Conservation (phyloP, 768 basidiomycete genomes). For the Naganishia vishniacii region DNA sequence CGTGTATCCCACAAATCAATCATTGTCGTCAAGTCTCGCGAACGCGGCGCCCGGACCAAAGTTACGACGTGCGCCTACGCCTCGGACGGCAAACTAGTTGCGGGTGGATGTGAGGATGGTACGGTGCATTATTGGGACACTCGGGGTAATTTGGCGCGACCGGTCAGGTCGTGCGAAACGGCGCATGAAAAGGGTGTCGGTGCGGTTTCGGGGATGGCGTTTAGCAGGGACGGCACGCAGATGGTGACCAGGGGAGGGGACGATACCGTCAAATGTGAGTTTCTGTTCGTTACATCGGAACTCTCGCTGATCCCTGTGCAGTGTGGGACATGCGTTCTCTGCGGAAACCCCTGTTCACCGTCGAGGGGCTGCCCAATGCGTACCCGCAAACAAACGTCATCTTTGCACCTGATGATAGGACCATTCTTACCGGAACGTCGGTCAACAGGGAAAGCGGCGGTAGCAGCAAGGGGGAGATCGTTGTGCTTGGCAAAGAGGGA, state of each 20-base stretch:
- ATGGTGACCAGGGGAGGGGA: slow-evolving; percentile 87
- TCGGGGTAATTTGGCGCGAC: slow-evolving; percentile 85
- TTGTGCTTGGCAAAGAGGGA: slow-evolving; percentile 66
- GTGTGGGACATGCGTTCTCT: slow-evolving; percentile 93
- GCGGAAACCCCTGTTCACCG: slow-evolving; percentile 76
- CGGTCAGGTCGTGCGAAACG: slow-evolving; percentile 74
- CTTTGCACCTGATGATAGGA: slow-evolving; percentile 90
- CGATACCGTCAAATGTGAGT: slow-evolving; percentile 88
- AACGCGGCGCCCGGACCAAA: slow-evolving; percentile 87
- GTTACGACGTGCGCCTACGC: slow-evolving; percentile 83
- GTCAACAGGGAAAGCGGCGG: slow-evolving; percentile 55
- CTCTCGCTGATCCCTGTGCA: slow-evolving; percentile 46
- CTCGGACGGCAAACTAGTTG: slow-evolving; percentile 79
- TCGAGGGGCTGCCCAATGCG: slow-evolving; percentile 62
- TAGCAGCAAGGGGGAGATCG: slow-evolving; percentile 64
- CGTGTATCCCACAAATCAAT: slow-evolving; percentile 90
- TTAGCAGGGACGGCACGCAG: slow-evolving; percentile 79
- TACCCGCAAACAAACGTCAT: slow-evolving; percentile 91
- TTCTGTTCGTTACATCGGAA: not conserved
- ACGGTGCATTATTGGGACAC: slow-evolving; percentile 90
- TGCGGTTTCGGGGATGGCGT: slow-evolving; percentile 78
- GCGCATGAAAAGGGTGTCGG: slow-evolving; percentile 74
- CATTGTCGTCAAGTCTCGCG: slow-evolving; percentile 94
- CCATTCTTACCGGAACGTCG: slow-evolving; percentile 68
- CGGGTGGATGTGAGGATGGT: slow-evolving; percentile 86